phyloP scores from a whole-genome alignment of 306 rosid genomes.

The Macrotyloma uniflorum region DNA sequence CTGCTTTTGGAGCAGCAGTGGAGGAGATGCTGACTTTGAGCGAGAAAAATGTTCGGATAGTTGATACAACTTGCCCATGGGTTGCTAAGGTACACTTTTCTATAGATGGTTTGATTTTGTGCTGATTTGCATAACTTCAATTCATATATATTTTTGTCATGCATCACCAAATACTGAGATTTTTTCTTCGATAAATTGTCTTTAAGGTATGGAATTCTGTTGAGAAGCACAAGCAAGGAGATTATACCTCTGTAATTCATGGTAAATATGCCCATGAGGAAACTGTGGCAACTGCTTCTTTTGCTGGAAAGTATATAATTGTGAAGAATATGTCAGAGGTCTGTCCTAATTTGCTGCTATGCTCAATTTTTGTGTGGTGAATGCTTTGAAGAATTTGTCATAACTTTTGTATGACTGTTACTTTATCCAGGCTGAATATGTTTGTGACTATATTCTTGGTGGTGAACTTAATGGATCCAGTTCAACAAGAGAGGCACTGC shows the following conservation, averaged over 20 bases:
- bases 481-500: slow-evolving; percentile 81
- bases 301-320: slow-evolving; percentile 85
- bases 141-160: slow-evolving; percentile 7
- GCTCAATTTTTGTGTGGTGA: slow-evolving; percentile 15
- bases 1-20: slow-evolving; percentile 97
- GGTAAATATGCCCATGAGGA: slow-evolving; percentile 96
- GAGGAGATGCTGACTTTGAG: slow-evolving; percentile 91
- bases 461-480: slow-evolving; percentile 90
- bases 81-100: slow-evolving; percentile 77
- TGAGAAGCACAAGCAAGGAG: slow-evolving; percentile 94
- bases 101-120: not conserved
- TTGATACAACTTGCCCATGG: slow-evolving; percentile 99
- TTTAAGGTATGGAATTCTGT: slow-evolving; percentile 88
- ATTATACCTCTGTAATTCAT: slow-evolving; percentile 87
- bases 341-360: slow-evolving; percentile 38
- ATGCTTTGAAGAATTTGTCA: slow-evolving; percentile 16
- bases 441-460: slow-evolving; percentile 89
- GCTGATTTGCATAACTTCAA: slow-evolving; percentile 6
- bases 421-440: slow-evolving; percentile 77
- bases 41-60: slow-evolving; percentile 81
- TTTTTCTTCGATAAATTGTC: slow-evolving; percentile 36
- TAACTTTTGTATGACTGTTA: slow-evolving; percentile 8
- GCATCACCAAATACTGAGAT: slow-evolving; percentile 34
- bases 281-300: slow-evolving; percentile 95
- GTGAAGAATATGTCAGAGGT: slow-evolving; percentile 95